Conservation (phyloP, 1,139 yeast genomes). For the Suhomyces chickasaworum region DNA sequence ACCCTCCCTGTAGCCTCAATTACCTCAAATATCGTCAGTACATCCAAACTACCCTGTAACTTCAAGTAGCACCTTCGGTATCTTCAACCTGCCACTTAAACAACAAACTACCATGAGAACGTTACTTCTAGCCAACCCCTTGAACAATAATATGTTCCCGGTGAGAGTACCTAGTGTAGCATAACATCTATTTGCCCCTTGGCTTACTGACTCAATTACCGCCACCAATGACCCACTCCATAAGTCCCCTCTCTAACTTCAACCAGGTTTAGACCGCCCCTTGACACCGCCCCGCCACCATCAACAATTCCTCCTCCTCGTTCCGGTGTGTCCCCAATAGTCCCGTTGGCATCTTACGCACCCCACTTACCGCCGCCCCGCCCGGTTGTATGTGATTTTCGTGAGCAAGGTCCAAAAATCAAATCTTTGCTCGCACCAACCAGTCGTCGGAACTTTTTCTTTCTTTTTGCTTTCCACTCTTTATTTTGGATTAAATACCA, state of each 20-base stretch:
- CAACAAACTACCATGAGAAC: background rate
- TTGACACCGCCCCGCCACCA: background rate
- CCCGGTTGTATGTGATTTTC: slow-evolving; percentile 9
- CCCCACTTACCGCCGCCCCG: slow-evolving; percentile 12
- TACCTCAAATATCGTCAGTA: background rate
- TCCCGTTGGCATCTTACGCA: background rate
- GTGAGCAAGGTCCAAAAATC: slow-evolving; percentile 13
- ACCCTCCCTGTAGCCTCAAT: background rate
- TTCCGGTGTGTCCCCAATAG: background rate
- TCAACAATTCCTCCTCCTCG: background rate
- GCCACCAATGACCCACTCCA: background rate
- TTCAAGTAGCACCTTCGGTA: background rate
- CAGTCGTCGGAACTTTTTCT: slow-evolving; percentile 15
- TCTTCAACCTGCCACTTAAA: too few relatives aligned
- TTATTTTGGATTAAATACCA: slow-evolving; percentile 12
- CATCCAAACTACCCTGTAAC: background rate
- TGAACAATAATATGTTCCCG: background rate
- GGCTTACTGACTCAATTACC: background rate
- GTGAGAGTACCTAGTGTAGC: background rate
- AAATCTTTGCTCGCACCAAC: slow-evolving; percentile 13
- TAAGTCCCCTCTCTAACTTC: background rate
- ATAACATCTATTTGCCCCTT: background rate
- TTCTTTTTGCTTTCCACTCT: slow-evolving; percentile 12
- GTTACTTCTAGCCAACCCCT: background rate
- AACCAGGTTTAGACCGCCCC: background rate